Base-by-base conservation (phyloP, 495 filamentous ascomycete genomes). In the Aspergillus bridgeri region DNA sequence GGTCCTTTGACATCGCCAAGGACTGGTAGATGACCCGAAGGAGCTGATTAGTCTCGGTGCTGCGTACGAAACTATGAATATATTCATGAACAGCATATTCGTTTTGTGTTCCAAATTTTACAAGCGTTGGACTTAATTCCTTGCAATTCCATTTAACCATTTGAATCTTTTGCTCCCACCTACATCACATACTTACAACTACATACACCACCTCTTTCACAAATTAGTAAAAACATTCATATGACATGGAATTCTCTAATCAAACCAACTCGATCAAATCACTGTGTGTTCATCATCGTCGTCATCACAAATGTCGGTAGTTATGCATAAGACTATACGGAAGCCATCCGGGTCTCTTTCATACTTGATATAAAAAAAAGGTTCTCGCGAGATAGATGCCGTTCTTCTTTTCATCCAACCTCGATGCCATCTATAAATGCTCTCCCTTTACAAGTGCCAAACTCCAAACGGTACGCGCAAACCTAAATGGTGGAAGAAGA, bases 1-100 rank as follows among this genome's bases (percentile, higher is more conserved):
- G 94, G 94, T 80, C 83, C 50, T 97, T 98, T 64, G 88, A 96
- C 63, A 96, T 98, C 67, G 81, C 84, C 71, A 98, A 97, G 81
- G 89, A 93, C 68, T 98, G 94, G 95, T 76, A 68, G 47, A 60
- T 48, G 42, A 53, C 50, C 60, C 48, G 42, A 38, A 38, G 17
- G 7, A 38, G 33, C 33, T 38, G 33, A 38, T 38, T 38, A 13
- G 33, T 38, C 33, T 38, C 33, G 44, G 18, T 47, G 3, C 50
- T 42, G 24, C 42, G 53, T 20, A 48, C 53, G 43, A 42, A 20
- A 48, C 51, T 44, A 43, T 46, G 29, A 27, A 25, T 54, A 27
- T 42, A 13, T 20, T 51, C 29, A 54, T 54, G 51, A 54, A 22
- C 48, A 58, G 56, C 56, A 59, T 21, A 42, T 19, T 47, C 49